phyloP scores from a whole-genome alignment of 1,139 yeast genomes.

The Sugiyamaella japonica region DNA sequence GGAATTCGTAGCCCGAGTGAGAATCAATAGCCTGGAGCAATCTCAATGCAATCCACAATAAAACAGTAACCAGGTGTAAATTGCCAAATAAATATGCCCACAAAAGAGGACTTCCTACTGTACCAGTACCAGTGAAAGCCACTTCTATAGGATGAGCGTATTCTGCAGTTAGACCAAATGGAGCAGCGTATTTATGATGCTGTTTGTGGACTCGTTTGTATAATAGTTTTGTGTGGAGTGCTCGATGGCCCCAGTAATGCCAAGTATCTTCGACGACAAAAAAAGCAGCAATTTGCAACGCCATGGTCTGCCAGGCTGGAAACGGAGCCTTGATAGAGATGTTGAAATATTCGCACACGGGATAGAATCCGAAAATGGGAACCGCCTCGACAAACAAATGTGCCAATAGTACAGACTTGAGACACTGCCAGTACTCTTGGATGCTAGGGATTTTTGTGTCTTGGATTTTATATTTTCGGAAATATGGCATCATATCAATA shows the following conservation, averaged over 20 bases:
- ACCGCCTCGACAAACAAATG: constrained; percentile 91
- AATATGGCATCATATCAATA: constrained; percentile 72
- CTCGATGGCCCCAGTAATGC: constrained; percentile 95
- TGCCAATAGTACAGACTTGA: constrained; percentile 75
- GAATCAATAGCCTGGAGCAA: constrained; percentile 94
- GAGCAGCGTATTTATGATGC: constrained; percentile 96
- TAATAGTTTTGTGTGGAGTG: constrained; percentile 79
- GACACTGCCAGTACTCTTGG: constrained; percentile 88
- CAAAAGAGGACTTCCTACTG: constrained; percentile 87
- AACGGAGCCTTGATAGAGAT: constrained; percentile 77
- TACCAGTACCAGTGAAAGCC: constrained; percentile 85
- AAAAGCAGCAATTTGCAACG: constrained; percentile 66
- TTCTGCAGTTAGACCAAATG: constrained; percentile 94
- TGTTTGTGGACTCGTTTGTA: constrained; percentile 92
- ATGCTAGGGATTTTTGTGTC: constrained; percentile 73
- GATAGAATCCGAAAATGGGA: constrained; percentile 96
- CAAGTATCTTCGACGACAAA: constrained; percentile 88
- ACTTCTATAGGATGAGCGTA: constrained; percentile 96
- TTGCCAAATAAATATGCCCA: constrained; percentile 63
- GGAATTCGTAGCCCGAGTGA: constrained; percentile 96
- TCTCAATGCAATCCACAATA: constrained; percentile 84
- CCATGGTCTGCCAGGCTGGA: constrained; percentile 61
- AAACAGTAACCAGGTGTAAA: constrained; percentile 80
- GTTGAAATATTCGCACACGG: constrained; percentile 74
- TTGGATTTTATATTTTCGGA: constrained; percentile 78